Percentiles rank a stretch among this genome's conserved stretches.
phyloP scores from a whole-genome alignment of 208 protist species.

The Trypanosoma scelopori region DNA sequence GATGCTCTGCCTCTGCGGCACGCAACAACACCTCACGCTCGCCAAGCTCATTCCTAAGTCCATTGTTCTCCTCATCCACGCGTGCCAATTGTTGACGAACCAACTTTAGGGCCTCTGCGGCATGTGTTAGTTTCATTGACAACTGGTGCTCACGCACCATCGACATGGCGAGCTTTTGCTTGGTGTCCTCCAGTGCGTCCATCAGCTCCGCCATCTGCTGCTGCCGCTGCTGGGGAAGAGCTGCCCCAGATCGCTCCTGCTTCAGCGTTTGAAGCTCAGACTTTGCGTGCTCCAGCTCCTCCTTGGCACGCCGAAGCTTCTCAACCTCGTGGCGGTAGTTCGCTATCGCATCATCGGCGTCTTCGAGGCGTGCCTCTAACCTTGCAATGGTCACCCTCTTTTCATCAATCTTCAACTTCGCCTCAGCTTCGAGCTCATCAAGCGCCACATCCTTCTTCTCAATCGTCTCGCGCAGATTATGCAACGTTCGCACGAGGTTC shows the following conservation, averaged over 20 bases:
- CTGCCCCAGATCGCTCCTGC: not conserved
- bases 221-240: not conserved
- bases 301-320: constrained; percentile 8
- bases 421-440: constrained; percentile 64
- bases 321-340: constrained; percentile 7
- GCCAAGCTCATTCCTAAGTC: constrained; percentile 22
- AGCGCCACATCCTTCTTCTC: constrained; percentile 55
- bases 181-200: constrained; percentile 24
- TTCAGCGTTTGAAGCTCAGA: constrained; percentile 5
- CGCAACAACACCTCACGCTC: constrained; percentile 19
- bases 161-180: constrained; percentile 20
- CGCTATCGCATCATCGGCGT: constrained; percentile 22
- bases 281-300: constrained; percentile 16
- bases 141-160: constrained; percentile 24
- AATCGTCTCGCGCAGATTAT: constrained; percentile 64
- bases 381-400: constrained; percentile 65
- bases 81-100: constrained; percentile 22
- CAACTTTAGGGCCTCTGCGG: constrained; percentile 24
- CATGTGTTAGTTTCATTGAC: constrained; percentile 20
- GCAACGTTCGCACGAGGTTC: constrained; percentile 71
- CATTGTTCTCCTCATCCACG: constrained; percentile 21
- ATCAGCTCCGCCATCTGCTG: constrained; percentile 34
- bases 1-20: constrained; percentile 18
- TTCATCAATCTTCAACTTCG: constrained; percentile 63
- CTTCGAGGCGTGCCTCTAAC: constrained; percentile 48